Percentiles rank a stretch among this genome's conserved stretches.
Conservation (phyloP, 805 yeast species). For the Sugiyamaella mastotermitis region DNA sequence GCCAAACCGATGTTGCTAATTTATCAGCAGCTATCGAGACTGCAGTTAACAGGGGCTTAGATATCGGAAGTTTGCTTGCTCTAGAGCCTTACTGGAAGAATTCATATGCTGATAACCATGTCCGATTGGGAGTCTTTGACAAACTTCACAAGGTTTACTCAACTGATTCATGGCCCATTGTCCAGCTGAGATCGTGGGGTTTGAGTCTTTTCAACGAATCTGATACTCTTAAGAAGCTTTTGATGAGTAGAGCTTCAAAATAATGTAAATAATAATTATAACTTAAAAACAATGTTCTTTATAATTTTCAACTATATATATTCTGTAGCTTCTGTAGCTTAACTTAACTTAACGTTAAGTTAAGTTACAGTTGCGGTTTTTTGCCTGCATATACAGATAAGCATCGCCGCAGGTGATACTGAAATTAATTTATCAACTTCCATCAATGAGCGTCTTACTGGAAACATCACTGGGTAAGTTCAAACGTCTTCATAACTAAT, state of each 20-base stretch:
- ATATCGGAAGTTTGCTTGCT: slow-evolving; percentile 75
- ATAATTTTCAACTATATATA: no score
- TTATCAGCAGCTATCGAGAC: slow-evolving; percentile 62
- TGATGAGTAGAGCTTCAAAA: slow-evolving; percentile 51
- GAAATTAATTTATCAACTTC: no score
- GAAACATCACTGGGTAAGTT: slow-evolving; percentile 36
- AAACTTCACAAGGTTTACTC: slow-evolving; percentile 84
- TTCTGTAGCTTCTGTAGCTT: no score
- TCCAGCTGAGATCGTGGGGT: slow-evolving; percentile 69
- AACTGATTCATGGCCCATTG: slow-evolving; percentile 67
- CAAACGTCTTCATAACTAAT: background rate
- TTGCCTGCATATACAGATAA: no score
- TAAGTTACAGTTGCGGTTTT: no score
- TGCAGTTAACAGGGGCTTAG: slow-evolving; percentile 74
- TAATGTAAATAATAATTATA: no score
- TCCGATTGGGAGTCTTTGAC: slow-evolving; percentile 81
- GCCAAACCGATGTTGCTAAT: slow-evolving; percentile 82
- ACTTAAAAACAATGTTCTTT: no score
- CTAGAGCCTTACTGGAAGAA: slow-evolving; percentile 82
- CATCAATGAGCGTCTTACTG: slow-evolving; percentile 35
- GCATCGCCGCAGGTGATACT: no score
- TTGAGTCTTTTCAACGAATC: slow-evolving; percentile 60
- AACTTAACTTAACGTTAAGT: no score
- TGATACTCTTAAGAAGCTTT: slow-evolving; percentile 58
- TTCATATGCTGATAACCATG: slow-evolving; percentile 76